These are phyloP conservation scores for Podaxis carcinomalis DNA, from an alignment of 768 basidiomycete species.

Conservation along the genomic window DNA sequence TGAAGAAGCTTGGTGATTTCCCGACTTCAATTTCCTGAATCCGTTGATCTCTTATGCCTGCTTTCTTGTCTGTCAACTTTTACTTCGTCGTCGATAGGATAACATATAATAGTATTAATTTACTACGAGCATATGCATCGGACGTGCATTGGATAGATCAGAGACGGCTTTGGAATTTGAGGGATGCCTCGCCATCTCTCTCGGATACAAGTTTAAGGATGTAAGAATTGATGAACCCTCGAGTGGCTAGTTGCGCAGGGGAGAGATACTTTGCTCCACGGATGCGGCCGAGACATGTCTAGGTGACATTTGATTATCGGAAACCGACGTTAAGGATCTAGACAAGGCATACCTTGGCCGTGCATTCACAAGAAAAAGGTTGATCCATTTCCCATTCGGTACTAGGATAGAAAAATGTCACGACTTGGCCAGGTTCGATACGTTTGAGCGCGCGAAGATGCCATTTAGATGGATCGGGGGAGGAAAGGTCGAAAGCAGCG, in stretches of 20 bases:
- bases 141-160: neutral
- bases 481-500: slow-evolving; percentile 48
- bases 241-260: slow-evolving; percentile 27
- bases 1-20: slow-evolving; percentile 58
- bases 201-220: slow-evolving; percentile 29
- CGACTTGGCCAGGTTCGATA: slow-evolving; percentile 32
- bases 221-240: slow-evolving; percentile 39
- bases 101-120: no score
- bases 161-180: slow-evolving; percentile 3
- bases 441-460: slow-evolving; percentile 39
- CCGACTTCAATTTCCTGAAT: neutral
- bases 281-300: slow-evolving; percentile 45
- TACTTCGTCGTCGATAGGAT: no score
- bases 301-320: neutral
- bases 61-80: neutral
- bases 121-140: no score
- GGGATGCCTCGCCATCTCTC: slow-evolving; percentile 17
- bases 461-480: slow-evolving; percentile 39
- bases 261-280: slow-evolving; percentile 42
- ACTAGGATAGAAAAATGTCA: slow-evolving; percentile 64
- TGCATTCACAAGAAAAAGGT: slow-evolving; percentile 53
- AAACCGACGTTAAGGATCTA: no score
- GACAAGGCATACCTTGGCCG: slow-evolving; percentile 24
- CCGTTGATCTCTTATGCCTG: neutral
- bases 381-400: slow-evolving; percentile 71